These are phyloP conservation scores for Aspergillus floridensis DNA, from an alignment of 2,329 filamentous ascomycete genomes.

Conservation along the genomic window DNA sequence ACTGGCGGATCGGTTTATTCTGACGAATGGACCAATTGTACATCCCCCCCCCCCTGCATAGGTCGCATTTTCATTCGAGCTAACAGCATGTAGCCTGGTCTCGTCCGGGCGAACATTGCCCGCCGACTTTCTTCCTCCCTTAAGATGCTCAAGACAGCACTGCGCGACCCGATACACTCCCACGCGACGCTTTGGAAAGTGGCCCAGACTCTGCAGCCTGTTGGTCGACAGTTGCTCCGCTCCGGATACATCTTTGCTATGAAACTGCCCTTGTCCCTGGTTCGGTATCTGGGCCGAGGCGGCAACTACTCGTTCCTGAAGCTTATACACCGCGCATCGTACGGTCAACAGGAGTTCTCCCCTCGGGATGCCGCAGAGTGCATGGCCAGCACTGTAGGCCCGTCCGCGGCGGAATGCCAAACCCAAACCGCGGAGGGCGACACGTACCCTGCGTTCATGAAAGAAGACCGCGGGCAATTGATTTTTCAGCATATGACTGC, in stretches of 20 bases:
- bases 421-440: constrained; percentile 30
- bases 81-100: constrained; percentile 34
- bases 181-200: constrained; percentile 47
- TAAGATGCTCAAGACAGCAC: constrained; percentile 52
- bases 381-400: constrained; percentile 54
- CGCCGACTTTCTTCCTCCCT: constrained; percentile 42
- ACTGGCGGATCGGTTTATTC: constrained; percentile 55
- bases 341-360: constrained; percentile 35
- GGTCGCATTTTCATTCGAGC: background rate
- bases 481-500: constrained; percentile 53
- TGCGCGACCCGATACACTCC: constrained; percentile 44
- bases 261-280: constrained; percentile 48
- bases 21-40: constrained; percentile 55
- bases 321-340: constrained; percentile 39
- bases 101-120: constrained; percentile 43
- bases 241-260: constrained; percentile 58
- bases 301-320: constrained; percentile 51
- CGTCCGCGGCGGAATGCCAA: constrained; percentile 46
- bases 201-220: constrained; percentile 43
- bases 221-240: constrained; percentile 48
- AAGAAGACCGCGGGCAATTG: constrained; percentile 37
- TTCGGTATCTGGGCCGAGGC: constrained; percentile 46
- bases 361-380: constrained; percentile 42
- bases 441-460: constrained; percentile 44
- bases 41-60: constrained; percentile 19